A percentile compares a stretch with the other conserved stretches of the same genome.
phyloP scores from a whole-genome alignment of 192 early-diverging fungal genomes.

The Coemansia brasiliensis region DNA sequence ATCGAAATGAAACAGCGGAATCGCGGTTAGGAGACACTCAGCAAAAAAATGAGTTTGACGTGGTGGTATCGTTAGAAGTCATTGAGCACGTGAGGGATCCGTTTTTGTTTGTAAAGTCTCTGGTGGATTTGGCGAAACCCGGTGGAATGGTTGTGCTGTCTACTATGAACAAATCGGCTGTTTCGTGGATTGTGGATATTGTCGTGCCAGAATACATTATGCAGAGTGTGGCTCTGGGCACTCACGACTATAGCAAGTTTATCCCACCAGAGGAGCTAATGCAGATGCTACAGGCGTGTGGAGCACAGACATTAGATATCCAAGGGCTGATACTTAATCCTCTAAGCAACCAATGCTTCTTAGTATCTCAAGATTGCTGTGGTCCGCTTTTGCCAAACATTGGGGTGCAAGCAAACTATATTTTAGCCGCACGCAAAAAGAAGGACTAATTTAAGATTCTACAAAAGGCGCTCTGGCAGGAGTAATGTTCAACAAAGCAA shows the following conservation, averaged over 20 bases:
- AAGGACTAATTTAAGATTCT: not conserved
- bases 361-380: constrained; percentile 40
- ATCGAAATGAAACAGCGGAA: constrained; percentile 53
- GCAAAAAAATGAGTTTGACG: constrained; percentile 62
- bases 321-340: constrained; percentile 62
- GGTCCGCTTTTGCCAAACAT: constrained; percentile 17
- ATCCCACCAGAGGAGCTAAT: constrained; percentile 69
- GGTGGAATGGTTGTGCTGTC: constrained; percentile 77
- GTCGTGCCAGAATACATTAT: constrained; percentile 80
- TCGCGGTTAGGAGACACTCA: constrained; percentile 49
- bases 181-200: constrained; percentile 77
- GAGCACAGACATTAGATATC: constrained; percentile 53
- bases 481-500: constrained; percentile 7
- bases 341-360: constrained; percentile 29
- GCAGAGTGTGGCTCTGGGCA: constrained; percentile 75
- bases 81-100: constrained; percentile 90
- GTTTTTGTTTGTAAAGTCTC: constrained; percentile 65
- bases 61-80: constrained; percentile 84
- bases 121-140: constrained; percentile 65
- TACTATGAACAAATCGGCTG: constrained; percentile 85
- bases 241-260: constrained; percentile 86
- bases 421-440: constrained; percentile 44
- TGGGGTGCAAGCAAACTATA: constrained; percentile 56
- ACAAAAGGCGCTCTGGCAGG: constrained; percentile 16
- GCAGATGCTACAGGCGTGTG: constrained; percentile 47